Evolutionary conservation across 2,329 filamentous ascomycete species (phyloP).

Genomic region (Coniella vitis): DNA sequence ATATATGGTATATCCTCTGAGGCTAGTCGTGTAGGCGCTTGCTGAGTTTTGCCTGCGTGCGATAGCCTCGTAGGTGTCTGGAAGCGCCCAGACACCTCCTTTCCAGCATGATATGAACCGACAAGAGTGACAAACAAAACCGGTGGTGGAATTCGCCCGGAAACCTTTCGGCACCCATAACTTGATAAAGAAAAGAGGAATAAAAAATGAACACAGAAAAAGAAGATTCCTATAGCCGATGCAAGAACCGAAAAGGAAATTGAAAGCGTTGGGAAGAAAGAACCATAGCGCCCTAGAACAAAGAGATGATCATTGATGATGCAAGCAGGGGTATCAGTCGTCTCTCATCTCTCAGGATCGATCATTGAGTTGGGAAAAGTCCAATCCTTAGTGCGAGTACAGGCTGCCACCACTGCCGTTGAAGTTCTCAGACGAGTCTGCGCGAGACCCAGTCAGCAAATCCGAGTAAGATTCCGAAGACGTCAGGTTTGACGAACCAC

Average conservation of each 20-base stretch:
- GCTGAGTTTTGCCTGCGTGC: constrained; percentile 11
- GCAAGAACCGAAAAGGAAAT: too few species aligned
- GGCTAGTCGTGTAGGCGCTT: constrained; percentile 6
- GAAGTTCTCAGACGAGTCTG: constrained; percentile 17
- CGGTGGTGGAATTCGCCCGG: too few species aligned
- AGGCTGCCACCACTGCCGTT: constrained; percentile 14
- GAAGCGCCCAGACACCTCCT: constrained; percentile 2
- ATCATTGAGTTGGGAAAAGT: neutral
- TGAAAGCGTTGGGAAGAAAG: too few species aligned
- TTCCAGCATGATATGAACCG: too few species aligned
- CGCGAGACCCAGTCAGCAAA: constrained; percentile 16
- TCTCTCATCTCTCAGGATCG: constrained; percentile 5
- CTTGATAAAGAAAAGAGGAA: neutral
- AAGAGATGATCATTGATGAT: constrained; percentile 7
- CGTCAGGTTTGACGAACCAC: constrained; percentile 34
- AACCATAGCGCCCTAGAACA: constrained; percentile 5
- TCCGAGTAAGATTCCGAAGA: constrained; percentile 14
- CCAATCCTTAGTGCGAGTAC: constrained; percentile 14
- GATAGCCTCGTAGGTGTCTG: constrained; percentile 8
- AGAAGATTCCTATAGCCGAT: constrained; percentile 1
- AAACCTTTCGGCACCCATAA: too few species aligned
- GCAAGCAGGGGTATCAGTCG: constrained; percentile 1
- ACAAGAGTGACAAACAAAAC: neutral
- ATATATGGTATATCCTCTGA: constrained; percentile 2
- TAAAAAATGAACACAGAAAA: constrained; percentile 9